Base-by-base conservation (phyloP, 345 rosid species). In the Triadica sebifera region DNA sequence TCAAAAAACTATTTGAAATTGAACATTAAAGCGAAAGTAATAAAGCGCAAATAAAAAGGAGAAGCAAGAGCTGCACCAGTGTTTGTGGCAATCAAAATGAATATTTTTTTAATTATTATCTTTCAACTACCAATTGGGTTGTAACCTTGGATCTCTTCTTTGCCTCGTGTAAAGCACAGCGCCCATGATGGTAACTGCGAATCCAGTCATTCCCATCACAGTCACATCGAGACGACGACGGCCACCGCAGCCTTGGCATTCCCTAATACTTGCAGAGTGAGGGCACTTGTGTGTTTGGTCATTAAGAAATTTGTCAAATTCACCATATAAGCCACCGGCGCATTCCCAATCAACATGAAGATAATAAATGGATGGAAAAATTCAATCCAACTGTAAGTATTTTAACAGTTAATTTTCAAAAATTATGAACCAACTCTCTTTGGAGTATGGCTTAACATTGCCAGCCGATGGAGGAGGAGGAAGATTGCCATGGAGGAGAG, bases 201-300 rank as follows among this genome's bases (percentile, higher is more conserved):
- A 95, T 52, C 99, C 99, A 1, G 97, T 78, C 72, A 91, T 78
- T 29, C 99, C 99, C 98, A 95, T 95, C 64, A 84, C 86, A 0
- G 94, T 91, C 76, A 95, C 55, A 95, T 92, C 19, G 99, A 95
- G 19, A 95, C 97, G 24, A 89, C 92, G 5, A 98, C 99, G 0
- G 99, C 99, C 80, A 90, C 86, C 0, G 98, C 99, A 0, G 99
- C 99, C 83, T 95, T 95, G n/a, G 97, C 98, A 77, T 95, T 95
- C 20, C 99, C 99, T n/a, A 93, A 79, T 69, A 95, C 99, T 84
- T 95, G 99, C 76, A 95, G 75, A 56, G 99, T 95, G 75, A 95
- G 84, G 10, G 99, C 99, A 78, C 99, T 93, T 3, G 99, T 95
- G 82, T 95, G 97, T 87, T 93, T 95, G 19, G 98, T 95, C 78